Base-by-base conservation (phyloP, 345 rosid genomes). In the Lepidium africanum region DNA sequence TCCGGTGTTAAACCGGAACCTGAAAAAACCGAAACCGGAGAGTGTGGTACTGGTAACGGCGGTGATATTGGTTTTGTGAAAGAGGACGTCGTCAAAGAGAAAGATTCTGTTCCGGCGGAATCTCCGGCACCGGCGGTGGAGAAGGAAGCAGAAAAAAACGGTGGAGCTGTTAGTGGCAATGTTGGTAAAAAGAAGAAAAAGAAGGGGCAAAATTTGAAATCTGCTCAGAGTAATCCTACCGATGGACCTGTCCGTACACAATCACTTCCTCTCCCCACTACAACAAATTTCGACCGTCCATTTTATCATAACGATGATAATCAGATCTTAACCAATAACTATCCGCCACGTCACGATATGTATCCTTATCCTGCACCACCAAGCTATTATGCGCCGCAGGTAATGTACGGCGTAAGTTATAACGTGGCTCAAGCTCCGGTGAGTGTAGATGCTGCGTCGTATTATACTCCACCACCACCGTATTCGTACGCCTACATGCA, bases 141-240 rank as follows among this genome's bases (percentile, higher is more conserved):
- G 45, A 75, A 70, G 68, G 69, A 63, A 57, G 72, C 9, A 27
- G 21, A 61, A 27, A 41, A 64, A 30, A 11, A 43, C 68, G 35
- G 46, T 38, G 33, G 32, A 1, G 32, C 45, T 56, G 15, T 10
- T 37, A 41, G 75, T 63, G 76, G 70, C 70, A 64, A 33, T 41
- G 74, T 75, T 30, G 73, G 79, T 12, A 77, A 83, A 43, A 87
- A 86, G 81, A 87, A 84, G 75, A 91, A 89, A 69, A 89, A 85
- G 79, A 88, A 87, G 54, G 87, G 81, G 78, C 78, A 85, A 7
- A 72, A 57, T 16, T 61, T 77, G 63, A 79, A 50, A 63, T 42
- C 10, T 38, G 2, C 6, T 11, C 14, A 50, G n/a, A 21, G 23
- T 21, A 53, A 66, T 48, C 65, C 33, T 67, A 40, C 15, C 57